Conservation (phyloP, 2,329 filamentous ascomycete species). For the Alternaria dauci region DNA sequence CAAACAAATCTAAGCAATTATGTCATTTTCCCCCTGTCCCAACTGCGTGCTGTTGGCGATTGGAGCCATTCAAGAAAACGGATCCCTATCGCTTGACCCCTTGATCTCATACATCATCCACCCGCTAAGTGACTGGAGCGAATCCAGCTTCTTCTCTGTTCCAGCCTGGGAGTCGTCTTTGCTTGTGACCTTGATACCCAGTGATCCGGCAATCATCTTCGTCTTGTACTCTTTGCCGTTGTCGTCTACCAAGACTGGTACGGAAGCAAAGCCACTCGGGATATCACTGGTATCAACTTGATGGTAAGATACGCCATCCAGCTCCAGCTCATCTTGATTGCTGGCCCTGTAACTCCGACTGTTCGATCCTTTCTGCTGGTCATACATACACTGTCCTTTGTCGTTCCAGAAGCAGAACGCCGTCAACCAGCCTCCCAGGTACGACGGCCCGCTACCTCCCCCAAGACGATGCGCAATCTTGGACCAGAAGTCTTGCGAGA, state of each 20-base stretch:
- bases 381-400: slow-evolving; percentile 16
- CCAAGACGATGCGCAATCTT: slow-evolving; percentile 9
- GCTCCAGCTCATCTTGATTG: neutral
- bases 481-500: slow-evolving; percentile 22
- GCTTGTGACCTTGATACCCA: slow-evolving; percentile 17
- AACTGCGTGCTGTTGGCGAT: neutral
- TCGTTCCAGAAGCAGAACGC: slow-evolving; percentile 32
- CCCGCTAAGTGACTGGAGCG: slow-evolving; percentile 18
- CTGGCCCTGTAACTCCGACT: neutral
- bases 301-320: slow-evolving; percentile 17
- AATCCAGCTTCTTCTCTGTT: slow-evolving; percentile 12
- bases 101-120: slow-evolving; percentile 25
- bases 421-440: slow-evolving; percentile 30
- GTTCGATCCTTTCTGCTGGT: neutral
- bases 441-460: slow-evolving; percentile 3
- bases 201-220: slow-evolving; percentile 24
- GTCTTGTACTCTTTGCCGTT: slow-evolving; percentile 13
- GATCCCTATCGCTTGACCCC: neutral
- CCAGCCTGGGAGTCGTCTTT: neutral
- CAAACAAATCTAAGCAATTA: slow-evolving; percentile 15
- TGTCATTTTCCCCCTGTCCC: neutral
- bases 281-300: slow-evolving; percentile 12
- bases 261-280: slow-evolving; percentile 11
- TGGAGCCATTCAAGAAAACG: neutral
- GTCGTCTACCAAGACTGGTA: slow-evolving; percentile 23